Evolutionary conservation across 1,284 basidiomycete genomes (phyloP).

Genomic region (Peniophora sp.): DNA sequence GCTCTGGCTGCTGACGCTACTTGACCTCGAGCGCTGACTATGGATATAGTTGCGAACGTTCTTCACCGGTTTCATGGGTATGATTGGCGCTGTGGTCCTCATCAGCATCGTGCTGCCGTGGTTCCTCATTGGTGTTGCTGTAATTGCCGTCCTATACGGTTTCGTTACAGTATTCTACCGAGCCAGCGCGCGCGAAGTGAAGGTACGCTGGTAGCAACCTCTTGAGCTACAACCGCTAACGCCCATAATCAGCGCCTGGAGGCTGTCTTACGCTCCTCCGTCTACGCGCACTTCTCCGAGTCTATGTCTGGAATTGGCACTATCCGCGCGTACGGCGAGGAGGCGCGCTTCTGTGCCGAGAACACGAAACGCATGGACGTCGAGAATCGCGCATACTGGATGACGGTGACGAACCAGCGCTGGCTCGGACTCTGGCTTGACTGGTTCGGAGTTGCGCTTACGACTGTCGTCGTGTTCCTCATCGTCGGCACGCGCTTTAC

Average conservation of each 20-base stretch:
- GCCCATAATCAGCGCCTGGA: conserved; percentile 40
- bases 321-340: conserved; percentile 79
- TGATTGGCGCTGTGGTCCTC: conserved; percentile 71
- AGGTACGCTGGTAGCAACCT: conserved; percentile 32
- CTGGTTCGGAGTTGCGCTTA: conserved; percentile 71
- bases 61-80: conserved; percentile 49
- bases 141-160: conserved; percentile 48
- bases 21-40: not conserved
- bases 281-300: conserved; percentile 89
- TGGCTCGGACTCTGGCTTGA: conserved; percentile 90
- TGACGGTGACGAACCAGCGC: conserved; percentile 79
- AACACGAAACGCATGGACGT: conserved; percentile 77
- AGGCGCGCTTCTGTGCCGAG: conserved; percentile 62
- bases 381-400: conserved; percentile 88
- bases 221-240: not conserved
- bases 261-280: conserved; percentile 51
- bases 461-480: conserved; percentile 75
- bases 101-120: conserved; percentile 77
- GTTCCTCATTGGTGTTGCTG: conserved; percentile 72
- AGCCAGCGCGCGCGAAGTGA: conserved; percentile 82
- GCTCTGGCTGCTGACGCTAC: not conserved
- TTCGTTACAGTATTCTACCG: conserved; percentile 81
- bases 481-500: conserved; percentile 67
- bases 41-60: conserved; percentile 75
- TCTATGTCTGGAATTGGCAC: conserved; percentile 78